Conservation (phyloP, 306 rosid genomes). For the Clitoria ternatea region DNA sequence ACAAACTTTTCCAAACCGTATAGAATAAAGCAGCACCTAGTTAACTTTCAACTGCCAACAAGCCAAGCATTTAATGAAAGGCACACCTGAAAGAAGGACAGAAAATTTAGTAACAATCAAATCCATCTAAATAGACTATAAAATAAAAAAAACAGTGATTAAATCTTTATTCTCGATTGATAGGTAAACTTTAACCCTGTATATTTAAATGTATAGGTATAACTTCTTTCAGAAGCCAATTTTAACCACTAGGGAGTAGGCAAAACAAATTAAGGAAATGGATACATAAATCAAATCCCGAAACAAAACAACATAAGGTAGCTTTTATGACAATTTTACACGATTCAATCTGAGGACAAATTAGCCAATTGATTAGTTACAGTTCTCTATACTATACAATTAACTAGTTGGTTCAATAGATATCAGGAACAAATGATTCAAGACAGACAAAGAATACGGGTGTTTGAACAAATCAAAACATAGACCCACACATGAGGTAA, state of each 20-base stretch:
- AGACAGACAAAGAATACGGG: neutral
- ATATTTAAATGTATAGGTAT: neutral
- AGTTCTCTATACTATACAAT: neutral
- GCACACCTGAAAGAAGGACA: conserved; percentile 34
- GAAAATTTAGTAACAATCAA: conserved; percentile 9
- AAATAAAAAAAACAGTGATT: neutral
- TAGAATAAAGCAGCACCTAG: conserved; percentile 19
- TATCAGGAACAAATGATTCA: conserved; percentile 6
- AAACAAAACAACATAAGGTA: neutral
- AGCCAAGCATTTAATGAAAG: neutral
- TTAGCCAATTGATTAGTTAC: neutral
- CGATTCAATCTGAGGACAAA: neutral
- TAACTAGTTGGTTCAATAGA: neutral
- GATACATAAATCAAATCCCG: neutral
- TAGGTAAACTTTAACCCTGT: neutral
- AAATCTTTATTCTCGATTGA: neutral
- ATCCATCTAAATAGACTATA: neutral
- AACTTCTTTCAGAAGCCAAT: neutral
- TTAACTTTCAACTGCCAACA: conserved; percentile 22
- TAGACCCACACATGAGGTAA: neutral
- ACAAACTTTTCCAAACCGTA: neutral
- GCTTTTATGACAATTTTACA: neutral
- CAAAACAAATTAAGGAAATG: neutral
- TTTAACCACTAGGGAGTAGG: neutral
- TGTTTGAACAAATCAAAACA: conserved; percentile 6